Evolutionary conservation across 352 stramenopile species (phyloP), one percentile per base, ranked within the genome.

Genomic region (Phytophthora litchii): DNA sequence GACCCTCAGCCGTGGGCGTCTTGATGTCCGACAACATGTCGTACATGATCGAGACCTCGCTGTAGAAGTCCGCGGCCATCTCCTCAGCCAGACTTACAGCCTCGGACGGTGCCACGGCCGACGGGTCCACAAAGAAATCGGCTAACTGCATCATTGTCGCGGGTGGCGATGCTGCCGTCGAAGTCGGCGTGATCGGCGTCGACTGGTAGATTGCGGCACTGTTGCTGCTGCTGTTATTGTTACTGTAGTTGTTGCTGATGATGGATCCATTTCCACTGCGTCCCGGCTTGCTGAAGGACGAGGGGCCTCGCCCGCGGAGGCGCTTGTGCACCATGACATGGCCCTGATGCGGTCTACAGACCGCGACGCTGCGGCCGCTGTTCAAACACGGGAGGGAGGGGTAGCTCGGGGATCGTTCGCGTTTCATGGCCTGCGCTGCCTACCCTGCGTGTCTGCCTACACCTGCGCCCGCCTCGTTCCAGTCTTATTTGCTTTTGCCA

Each of bases 1-100:
- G 59, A 19, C 58, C 56, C 34, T 87, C 78, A n/a, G 70, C 64
- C 3, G 42, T 86, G 20, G 58, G 65, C 4, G 48, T 64, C 58
- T 83, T 80, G 43, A 88, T 71, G 19, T 88, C 80, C 41, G 78
- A 90, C 25, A 84, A 66, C 76, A 88, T 85, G 57, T 88, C 71
- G 64, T 86, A 84, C 54, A 90, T 68, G 54, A 81, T 84, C 14
- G 67, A 82, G 12, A 72, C 55, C 53, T 89, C 80, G 53, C 78
- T 86, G 57, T 70, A 85, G 17, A 90, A 84, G 44, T 90, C 80
- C 4, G 72, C 71, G 1, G 71, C 74, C 78, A 88, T 88, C 41
- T 88, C 78, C 10, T 79, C 71, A 2, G 72, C 71, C 21, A 86
- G 66, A 14, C 62, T 65, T 27, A 78, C 54, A 3, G 71, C 74